Conservation (phyloP, 805 yeast species). For the Metschnikowia arizonensis region DNA sequence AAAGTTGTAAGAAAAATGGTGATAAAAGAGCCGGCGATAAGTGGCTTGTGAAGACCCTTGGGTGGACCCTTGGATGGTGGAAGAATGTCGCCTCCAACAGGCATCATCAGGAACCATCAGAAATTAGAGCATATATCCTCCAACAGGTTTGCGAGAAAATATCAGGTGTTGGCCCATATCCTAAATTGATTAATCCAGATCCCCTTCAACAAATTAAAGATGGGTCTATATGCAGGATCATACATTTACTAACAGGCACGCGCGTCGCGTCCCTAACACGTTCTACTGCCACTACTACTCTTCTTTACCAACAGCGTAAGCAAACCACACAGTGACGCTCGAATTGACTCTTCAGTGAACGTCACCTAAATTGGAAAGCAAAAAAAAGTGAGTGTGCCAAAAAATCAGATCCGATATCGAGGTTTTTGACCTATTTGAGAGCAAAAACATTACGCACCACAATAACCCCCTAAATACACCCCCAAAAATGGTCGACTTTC, state of each 20-base stretch:
- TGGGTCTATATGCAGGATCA: neutral
- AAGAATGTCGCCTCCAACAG: slow-evolving; percentile 13
- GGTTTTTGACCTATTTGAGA: neutral
- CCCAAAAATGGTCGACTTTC: slow-evolving; percentile 15
- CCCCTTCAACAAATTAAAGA: too few relatives aligned
- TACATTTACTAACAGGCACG: neutral
- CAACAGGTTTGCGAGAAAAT: slow-evolving; percentile 16
- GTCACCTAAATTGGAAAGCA: neutral
- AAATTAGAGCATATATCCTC: slow-evolving; percentile 7
- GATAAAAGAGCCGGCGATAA: too few relatives aligned
- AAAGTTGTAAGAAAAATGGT: slow-evolving; percentile 18
- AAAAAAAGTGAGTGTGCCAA: neutral
- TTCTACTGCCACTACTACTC: slow-evolving; percentile 1
- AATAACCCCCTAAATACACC: neutral
- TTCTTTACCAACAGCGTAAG: neutral
- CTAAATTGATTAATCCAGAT: too few relatives aligned
- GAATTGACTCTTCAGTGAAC: neutral
- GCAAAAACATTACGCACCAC: neutral
- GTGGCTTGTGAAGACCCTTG: too few relatives aligned
- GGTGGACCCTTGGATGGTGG: neutral
- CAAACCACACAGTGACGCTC: neutral
- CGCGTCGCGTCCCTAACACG: slow-evolving; percentile 6
- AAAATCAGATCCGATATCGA: too few relatives aligned
- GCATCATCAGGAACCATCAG: slow-evolving; percentile 1
- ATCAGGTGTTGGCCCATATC: neutral